These are phyloP conservation scores for Didymella segeticola DNA, from an alignment of 2,329 filamentous ascomycete genomes.

Conservation along the genomic window DNA sequence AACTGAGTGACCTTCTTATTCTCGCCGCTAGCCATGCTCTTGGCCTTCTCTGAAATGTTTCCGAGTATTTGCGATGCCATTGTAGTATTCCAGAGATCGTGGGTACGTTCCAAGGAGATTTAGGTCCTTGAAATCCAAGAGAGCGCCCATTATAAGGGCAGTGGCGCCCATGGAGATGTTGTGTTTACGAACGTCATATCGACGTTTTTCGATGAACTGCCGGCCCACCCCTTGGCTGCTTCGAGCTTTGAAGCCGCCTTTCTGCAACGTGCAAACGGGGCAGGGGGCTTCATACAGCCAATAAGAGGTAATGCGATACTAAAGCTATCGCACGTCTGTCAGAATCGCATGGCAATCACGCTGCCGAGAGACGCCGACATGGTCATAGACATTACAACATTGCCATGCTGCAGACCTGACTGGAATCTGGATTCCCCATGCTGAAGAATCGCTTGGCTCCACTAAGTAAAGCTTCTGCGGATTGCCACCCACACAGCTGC, in stretches of 20 bases:
- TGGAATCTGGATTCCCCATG: slow-evolving; percentile 33
- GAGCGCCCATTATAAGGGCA: background rate
- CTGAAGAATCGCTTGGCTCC: slow-evolving; percentile 25
- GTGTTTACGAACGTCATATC: slow-evolving; percentile 30
- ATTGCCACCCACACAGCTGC: background rate
- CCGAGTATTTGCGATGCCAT: slow-evolving; percentile 45
- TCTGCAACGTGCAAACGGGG: slow-evolving; percentile 14
- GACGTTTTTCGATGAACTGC: slow-evolving; percentile 26
- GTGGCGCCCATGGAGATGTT: slow-evolving; percentile 3
- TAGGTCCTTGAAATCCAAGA: slow-evolving; percentile 10
- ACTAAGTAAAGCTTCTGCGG: slow-evolving; percentile 5
- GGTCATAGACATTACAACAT: slow-evolving; percentile 27
- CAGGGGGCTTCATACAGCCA: slow-evolving; percentile 11
- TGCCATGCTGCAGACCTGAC: slow-evolving; percentile 25
- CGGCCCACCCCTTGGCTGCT: slow-evolving; percentile 19
- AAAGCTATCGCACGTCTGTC: slow-evolving; percentile 9
- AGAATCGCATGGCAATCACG: slow-evolving; percentile 22
- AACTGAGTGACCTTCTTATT: slow-evolving; percentile 69
- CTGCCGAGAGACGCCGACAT: slow-evolving; percentile 29
- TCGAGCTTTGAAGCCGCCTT: slow-evolving; percentile 18
- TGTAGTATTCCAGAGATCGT: slow-evolving; percentile 7
- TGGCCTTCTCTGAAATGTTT: slow-evolving; percentile 38
- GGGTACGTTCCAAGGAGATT: slow-evolving; percentile 5
- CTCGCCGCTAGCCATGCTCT: slow-evolving; percentile 42
- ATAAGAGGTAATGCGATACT: slow-evolving; percentile 21